Evolutionary conservation across 139 green algal species (phyloP).

Genomic region (Chlamydomonas schloesseri): DNA sequence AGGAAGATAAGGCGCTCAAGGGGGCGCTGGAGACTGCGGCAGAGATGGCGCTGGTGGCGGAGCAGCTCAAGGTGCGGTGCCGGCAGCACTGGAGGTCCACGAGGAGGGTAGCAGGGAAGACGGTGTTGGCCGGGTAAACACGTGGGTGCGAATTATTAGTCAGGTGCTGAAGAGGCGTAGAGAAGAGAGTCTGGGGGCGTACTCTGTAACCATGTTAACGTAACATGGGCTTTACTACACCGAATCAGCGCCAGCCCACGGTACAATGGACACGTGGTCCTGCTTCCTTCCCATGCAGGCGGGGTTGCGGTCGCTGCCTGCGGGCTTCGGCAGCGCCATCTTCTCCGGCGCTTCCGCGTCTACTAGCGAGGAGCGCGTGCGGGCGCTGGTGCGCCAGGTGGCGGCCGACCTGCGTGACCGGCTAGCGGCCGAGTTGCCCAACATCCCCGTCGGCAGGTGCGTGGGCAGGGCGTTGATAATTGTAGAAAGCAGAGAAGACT

Average conservation of each 20-base stretch:
- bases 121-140: too few species aligned
- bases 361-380: constrained; percentile 46
- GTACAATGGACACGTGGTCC: too few species aligned
- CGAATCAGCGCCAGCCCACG: too few species aligned
- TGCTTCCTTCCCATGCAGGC: constrained; percentile 30
- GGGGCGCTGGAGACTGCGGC: constrained; percentile 78
- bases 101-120: too few species aligned
- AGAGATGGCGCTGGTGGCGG: constrained; percentile 87
- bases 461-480: too few species aligned
- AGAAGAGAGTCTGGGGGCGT: too few species aligned
- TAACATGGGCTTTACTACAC: too few species aligned
- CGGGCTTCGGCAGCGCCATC: constrained; percentile 56
- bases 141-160: too few species aligned
- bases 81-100: too few species aligned
- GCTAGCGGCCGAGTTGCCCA: constrained; percentile 57
- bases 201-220: too few species aligned
- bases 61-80: constrained; percentile 80
- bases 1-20: constrained; percentile 50
- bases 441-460: constrained; percentile 71
- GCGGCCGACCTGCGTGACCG: constrained; percentile 59
- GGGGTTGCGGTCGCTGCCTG: constrained; percentile 62
- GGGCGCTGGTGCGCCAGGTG: constrained; percentile 25
- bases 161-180: too few species aligned
- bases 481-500: too few species aligned
- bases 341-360: constrained; percentile 37